These are phyloP conservation scores for Cladosporium halotolerans DNA, from an alignment of 2,329 filamentous ascomycete genomes.

Conservation along the genomic window DNA sequence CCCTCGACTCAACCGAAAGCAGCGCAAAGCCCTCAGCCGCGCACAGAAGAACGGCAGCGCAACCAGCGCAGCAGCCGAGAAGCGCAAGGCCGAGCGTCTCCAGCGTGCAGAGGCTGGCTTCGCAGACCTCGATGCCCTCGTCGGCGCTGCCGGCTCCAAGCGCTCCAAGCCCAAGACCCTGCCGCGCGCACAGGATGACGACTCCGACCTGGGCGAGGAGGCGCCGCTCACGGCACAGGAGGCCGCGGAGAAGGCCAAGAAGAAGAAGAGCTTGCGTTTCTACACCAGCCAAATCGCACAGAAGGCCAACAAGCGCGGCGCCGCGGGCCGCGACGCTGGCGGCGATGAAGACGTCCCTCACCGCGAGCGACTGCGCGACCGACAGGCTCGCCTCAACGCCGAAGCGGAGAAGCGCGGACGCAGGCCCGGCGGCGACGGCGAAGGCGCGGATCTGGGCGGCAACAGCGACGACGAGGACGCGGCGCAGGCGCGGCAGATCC, in stretches of 20 bases:
- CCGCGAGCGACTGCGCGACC: constrained; percentile 78
- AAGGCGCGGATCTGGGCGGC: constrained; percentile 61
- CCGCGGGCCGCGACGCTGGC: constrained; percentile 65
- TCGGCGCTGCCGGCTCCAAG: constrained; percentile 38
- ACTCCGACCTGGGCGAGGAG: constrained; percentile 93
- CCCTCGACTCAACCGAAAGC: constrained; percentile 22
- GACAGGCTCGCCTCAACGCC: constrained; percentile 78
- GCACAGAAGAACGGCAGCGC: constrained; percentile 46
- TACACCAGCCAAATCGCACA: constrained; percentile 97
- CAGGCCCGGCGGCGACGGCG: constrained; percentile 38
- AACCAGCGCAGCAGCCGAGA: constrained; percentile 49
- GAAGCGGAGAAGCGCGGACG: constrained; percentile 80
- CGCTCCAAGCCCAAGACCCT: constrained; percentile 40
- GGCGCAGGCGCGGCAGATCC: constrained; percentile 46
- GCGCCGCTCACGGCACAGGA: constrained; percentile 69
- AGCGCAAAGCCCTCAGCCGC: constrained; percentile 35
- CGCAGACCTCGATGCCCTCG: constrained; percentile 62
- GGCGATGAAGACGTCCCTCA: constrained; percentile 81
- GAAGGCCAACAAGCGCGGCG: constrained; percentile 79
- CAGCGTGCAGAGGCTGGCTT: constrained; percentile 62
- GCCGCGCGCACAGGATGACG: constrained; percentile 41
- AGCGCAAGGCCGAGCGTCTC: constrained; percentile 48
- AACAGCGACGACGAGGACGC: constrained; percentile 62
- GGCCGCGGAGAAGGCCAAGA: constrained; percentile 77
- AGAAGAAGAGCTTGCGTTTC: constrained; percentile 90